These are phyloP conservation scores for Takakia lepidozioides DNA, from an alignment of 225 moss, liverwort and hornwort genomes.

Conservation along the genomic window DNA sequence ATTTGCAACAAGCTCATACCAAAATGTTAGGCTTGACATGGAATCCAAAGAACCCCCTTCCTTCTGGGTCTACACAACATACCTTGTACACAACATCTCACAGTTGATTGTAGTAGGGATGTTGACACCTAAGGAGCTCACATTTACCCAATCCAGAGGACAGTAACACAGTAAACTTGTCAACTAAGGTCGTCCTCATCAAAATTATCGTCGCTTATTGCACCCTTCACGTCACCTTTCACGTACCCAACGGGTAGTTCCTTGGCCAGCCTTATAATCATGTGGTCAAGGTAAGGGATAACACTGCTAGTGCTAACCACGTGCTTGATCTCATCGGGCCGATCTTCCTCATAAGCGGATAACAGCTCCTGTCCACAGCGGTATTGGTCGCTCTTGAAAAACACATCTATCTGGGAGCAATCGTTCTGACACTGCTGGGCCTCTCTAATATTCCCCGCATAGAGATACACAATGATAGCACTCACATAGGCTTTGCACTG, in stretches of 20 bases:
- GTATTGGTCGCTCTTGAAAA: conserved; percentile 52
- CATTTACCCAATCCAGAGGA: too few relatives aligned
- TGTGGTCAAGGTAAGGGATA: conserved; percentile 54
- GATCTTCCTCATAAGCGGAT: conserved; percentile 33
- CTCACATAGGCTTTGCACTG: conserved; percentile 62
- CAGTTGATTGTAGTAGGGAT: too few relatives aligned
- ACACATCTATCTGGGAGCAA: conserved; percentile 41
- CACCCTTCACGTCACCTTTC: conserved; percentile 9
- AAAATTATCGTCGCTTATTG: conserved; percentile 11
- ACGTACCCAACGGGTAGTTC: conserved; percentile 30
- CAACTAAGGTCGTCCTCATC: conserved; percentile 36
- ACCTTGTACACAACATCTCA: too few relatives aligned
- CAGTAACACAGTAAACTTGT: too few relatives aligned
- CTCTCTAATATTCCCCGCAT: conserved; percentile 33
- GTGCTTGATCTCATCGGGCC: conserved; percentile 32
- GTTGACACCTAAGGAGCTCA: too few relatives aligned
- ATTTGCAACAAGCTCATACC: too few relatives aligned
- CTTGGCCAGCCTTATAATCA: conserved; percentile 52
- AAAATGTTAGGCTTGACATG: too few relatives aligned
- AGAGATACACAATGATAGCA: conserved; percentile 53
- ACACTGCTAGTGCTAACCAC: conserved; percentile 39
- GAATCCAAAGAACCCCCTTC: too few relatives aligned
- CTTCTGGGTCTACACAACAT: too few relatives aligned
- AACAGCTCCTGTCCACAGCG: conserved; percentile 42
- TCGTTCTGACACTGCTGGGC: conserved; percentile 47